phyloP scores from a whole-genome alignment of 164 flowering plant genomes.

The Liriodendron chinense region DNA sequence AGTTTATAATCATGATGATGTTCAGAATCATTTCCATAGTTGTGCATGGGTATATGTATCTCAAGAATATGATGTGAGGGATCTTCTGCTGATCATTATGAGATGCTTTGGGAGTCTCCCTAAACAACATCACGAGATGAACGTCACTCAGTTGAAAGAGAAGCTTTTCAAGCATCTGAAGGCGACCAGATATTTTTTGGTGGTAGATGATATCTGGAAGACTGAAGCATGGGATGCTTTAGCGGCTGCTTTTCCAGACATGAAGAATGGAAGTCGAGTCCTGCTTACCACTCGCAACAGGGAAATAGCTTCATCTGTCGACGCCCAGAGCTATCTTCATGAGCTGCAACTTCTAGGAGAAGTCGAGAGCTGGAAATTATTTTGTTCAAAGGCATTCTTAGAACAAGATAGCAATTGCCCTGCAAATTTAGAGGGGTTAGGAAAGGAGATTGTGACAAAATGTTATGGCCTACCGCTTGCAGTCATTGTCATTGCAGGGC shows the following conservation, averaged over 20 bases:
- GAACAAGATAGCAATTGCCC: not conserved
- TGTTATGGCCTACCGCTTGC: constrained; percentile 54
- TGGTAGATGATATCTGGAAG: constrained; percentile 57
- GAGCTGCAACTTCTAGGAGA: not conserved
- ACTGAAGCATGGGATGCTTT: constrained; percentile 36
- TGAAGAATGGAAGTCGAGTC: constrained; percentile 31
- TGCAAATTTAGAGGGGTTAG: constrained; percentile 28
- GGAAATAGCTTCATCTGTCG: constrained; percentile 20
- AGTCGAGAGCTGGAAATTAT: not conserved
- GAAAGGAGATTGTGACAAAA: constrained; percentile 42
- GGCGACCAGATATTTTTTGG: constrained; percentile 43
- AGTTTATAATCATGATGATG: constrained; percentile 26
- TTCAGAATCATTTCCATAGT: constrained; percentile 24
- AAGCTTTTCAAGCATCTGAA: constrained; percentile 34
- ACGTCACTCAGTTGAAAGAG: constrained; percentile 29
- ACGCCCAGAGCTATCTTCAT: not conserved
- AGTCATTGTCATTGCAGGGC: constrained; percentile 45
- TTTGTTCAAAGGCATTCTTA: not conserved
- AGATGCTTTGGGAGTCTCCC: not conserved
- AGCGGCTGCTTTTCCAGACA: constrained; percentile 33
- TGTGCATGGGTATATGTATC: constrained; percentile 52
- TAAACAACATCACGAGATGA: constrained; percentile 27
- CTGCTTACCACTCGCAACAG: constrained; percentile 41
- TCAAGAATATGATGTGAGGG: constrained; percentile 19
- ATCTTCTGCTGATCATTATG: constrained; percentile 6